phyloP scores from a whole-genome alignment of 2,329 filamentous ascomycete genomes.

The Alternaria metachromatica region DNA sequence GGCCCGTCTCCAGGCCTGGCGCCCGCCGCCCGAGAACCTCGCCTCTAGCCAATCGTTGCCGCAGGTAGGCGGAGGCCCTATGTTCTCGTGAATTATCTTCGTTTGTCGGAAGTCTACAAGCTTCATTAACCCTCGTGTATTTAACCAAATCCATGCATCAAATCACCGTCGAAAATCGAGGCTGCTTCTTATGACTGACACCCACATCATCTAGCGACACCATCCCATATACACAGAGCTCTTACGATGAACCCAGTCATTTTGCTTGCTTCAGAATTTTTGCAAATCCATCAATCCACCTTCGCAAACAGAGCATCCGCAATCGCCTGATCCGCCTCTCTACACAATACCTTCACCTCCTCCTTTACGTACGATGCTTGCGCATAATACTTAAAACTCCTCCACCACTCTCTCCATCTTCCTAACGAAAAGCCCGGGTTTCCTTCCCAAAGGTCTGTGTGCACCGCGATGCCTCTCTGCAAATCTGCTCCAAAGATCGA shows the following conservation, averaged over 20 bases:
- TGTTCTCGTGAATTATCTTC: no score
- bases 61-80: no score
- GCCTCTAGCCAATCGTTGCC: no score
- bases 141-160: no score
- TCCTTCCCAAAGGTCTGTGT: neutral
- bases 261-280: neutral
- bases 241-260: neutral
- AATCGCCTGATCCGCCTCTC: neutral
- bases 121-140: no score
- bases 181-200: no score
- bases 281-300: neutral
- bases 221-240: neutral
- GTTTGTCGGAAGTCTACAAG: no score
- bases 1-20: no score
- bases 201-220: no score
- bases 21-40: no score
- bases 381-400: neutral
- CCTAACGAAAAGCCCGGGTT: neutral
- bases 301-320: fast-evolving
- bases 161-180: no score
- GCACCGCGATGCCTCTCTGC: neutral
- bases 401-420: neutral
- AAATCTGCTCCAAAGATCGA: neutral
- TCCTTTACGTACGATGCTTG: neutral
- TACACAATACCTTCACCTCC: neutral